Conservation (phyloP, 805 yeast genomes). For the Ogataea ganodermae region DNA sequence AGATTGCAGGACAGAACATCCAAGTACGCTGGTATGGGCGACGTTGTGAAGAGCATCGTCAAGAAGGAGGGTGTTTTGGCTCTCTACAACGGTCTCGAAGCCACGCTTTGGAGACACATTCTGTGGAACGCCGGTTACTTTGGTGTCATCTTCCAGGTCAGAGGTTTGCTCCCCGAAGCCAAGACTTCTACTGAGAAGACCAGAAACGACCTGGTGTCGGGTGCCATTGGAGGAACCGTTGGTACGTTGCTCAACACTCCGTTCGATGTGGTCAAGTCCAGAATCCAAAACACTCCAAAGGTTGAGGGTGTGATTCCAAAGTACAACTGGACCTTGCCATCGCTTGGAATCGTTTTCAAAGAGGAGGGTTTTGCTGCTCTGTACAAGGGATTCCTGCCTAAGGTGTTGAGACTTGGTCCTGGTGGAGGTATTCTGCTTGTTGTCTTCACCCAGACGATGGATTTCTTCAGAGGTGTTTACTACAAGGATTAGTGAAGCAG, state of each 20-base stretch:
- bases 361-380: conserved; percentile 94
- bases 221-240: conserved; percentile 94
- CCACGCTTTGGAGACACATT: conserved; percentile 96
- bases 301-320: conserved; percentile 77
- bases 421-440: conserved; percentile 98
- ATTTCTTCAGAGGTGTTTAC: conserved; percentile 74
- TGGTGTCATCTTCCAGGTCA: conserved; percentile 88
- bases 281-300: conserved; percentile 78
- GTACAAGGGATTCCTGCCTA: conserved; percentile 95
- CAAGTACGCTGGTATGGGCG: conserved; percentile 79
- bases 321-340: conserved; percentile 90
- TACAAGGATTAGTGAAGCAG: conserved; percentile 29
- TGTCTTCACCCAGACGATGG: conserved; percentile 95
- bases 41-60: conserved; percentile 73
- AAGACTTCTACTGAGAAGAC: conserved; percentile 72
- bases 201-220: conserved; percentile 84
- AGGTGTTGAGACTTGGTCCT: conserved; percentile 95
- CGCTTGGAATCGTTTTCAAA: conserved; percentile 67
- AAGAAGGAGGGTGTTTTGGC: conserved; percentile 78
- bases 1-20: conserved; percentile 88
- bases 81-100: conserved; percentile 91
- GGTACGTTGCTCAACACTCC: conserved; percentile 97
- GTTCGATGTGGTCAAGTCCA: conserved; percentile 94
- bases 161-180: conserved; percentile 77
- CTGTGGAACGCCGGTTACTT: conserved; percentile 98